Evolutionary conservation across 140 eudicot genomes (phyloP).

Genomic region (Oenanthe javanica): DNA sequence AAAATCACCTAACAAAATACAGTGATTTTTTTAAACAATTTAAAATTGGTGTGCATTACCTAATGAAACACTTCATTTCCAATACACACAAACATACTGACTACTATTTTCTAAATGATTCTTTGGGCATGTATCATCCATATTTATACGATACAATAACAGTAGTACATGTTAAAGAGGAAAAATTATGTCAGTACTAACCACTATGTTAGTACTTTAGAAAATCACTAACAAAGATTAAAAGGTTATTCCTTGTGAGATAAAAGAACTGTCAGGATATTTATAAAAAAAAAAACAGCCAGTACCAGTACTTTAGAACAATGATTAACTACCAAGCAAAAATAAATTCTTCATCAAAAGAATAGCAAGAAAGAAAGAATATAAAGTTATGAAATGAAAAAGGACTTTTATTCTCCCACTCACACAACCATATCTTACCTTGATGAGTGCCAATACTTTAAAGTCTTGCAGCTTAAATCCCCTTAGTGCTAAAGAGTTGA

Average conservation of each 20-base stretch:
- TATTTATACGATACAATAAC: background rate
- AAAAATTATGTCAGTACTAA: background rate
- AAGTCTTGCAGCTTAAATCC: constrained; percentile 80
- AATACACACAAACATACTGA: background rate
- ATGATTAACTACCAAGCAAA: background rate
- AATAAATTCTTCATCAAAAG: background rate
- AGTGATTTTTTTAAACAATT: background rate
- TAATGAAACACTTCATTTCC: background rate
- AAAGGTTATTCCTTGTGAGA: background rate
- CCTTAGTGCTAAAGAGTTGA: constrained; percentile 70
- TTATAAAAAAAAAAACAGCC: background rate
- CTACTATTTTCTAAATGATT: background rate
- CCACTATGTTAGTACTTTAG: background rate
- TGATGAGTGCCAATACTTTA: constrained; percentile 64
- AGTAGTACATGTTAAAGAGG: background rate
- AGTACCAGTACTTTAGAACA: background rate
- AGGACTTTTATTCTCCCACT: background rate
- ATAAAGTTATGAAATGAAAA: background rate
- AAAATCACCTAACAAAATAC: background rate
- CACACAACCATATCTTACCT: constrained; percentile 33
- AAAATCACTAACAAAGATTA: background rate
- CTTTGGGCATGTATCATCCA: background rate
- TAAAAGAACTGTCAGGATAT: background rate
- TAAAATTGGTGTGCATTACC: background rate
- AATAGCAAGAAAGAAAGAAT: background rate